Conservation (phyloP, 2,329 filamentous ascomycete genomes). For the Fusarium avenaceum region DNA sequence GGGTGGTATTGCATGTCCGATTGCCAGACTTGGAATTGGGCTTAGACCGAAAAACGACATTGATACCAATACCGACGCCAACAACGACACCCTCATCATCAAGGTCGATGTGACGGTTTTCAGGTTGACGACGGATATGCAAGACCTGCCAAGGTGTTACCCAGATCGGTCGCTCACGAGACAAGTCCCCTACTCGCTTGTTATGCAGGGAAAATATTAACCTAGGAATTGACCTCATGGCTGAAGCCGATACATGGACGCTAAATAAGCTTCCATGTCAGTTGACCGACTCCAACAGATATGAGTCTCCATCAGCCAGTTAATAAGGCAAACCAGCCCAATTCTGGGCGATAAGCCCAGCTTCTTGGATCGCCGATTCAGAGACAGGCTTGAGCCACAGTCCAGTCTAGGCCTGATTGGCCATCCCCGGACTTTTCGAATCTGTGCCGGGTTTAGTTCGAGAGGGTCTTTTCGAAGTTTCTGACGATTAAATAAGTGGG, state of each 20-base stretch:
- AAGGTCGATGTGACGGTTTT: slow-evolving; percentile 14
- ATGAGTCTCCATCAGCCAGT: slow-evolving; percentile 21
- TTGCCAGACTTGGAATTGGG: slow-evolving; percentile 4
- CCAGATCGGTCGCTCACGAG: slow-evolving; percentile 29
- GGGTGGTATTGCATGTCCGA: slow-evolving; percentile 34
- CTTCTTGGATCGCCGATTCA: slow-evolving; percentile 42
- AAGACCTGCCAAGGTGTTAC: slow-evolving; percentile 28
- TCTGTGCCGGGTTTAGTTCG: slow-evolving; percentile 18
- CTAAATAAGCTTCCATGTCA: slow-evolving; percentile 40
- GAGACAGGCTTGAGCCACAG: slow-evolving; percentile 35
- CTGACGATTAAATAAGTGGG: slow-evolving; percentile 12
- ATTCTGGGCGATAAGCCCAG: slow-evolving; percentile 43
- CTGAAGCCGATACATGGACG: slow-evolving; percentile 19
- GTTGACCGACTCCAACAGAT: slow-evolving; percentile 34
- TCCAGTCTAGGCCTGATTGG: slow-evolving; percentile 46
- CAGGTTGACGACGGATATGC: slow-evolving; percentile 24
- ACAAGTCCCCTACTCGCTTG: slow-evolving; percentile 18
- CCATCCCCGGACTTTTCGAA: slow-evolving; percentile 49
- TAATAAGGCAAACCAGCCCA: too few species aligned
- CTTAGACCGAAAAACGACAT: not conserved
- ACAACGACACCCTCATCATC: slow-evolving; percentile 10
- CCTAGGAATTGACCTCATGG: slow-evolving; percentile 31
- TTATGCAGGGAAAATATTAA: slow-evolving; percentile 33
- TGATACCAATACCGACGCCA: not conserved
- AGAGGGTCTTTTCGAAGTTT: slow-evolving; percentile 35